Conservation (phyloP, 164 flowering plant species). For the Tinospora cordifolia region DNA sequence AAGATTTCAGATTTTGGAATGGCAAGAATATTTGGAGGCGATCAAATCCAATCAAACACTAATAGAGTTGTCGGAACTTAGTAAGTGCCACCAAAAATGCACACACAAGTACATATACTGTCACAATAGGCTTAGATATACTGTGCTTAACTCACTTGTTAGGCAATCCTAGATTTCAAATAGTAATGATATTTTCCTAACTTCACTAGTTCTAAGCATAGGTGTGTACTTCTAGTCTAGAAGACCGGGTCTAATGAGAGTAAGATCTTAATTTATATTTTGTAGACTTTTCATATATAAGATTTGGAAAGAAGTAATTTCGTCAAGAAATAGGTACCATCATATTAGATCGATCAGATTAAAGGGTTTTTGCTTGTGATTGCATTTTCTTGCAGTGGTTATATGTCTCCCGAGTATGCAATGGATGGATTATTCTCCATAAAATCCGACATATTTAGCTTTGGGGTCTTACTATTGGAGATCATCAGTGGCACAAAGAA, state of each 20-base stretch:
- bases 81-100: slow-evolving; percentile 29
- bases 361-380: background rate
- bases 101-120: background rate
- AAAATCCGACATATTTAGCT: slow-evolving; percentile 66
- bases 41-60: slow-evolving; percentile 46
- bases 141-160: too few species aligned
- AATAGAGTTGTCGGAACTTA: slow-evolving; percentile 64
- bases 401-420: slow-evolving; percentile 70
- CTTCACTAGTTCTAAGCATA: too few species aligned
- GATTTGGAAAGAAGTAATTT: too few species aligned
- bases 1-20: slow-evolving; percentile 75
- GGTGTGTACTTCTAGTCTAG: too few species aligned
- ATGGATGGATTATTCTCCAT: slow-evolving; percentile 56
- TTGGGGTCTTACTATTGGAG: slow-evolving; percentile 60
- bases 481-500: slow-evolving; percentile 55
- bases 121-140: too few species aligned
- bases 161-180: too few species aligned
- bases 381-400: slow-evolving; percentile 37
- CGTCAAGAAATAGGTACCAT: background rate
- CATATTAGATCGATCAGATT: background rate
- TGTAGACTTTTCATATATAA: too few species aligned
- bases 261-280: too few species aligned
- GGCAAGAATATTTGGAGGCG: slow-evolving; percentile 56
- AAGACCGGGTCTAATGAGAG: too few species aligned
- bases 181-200: too few species aligned